Base-by-base conservation (phyloP, 805 yeast genomes). In the Wickerhamomyces bisporus region DNA sequence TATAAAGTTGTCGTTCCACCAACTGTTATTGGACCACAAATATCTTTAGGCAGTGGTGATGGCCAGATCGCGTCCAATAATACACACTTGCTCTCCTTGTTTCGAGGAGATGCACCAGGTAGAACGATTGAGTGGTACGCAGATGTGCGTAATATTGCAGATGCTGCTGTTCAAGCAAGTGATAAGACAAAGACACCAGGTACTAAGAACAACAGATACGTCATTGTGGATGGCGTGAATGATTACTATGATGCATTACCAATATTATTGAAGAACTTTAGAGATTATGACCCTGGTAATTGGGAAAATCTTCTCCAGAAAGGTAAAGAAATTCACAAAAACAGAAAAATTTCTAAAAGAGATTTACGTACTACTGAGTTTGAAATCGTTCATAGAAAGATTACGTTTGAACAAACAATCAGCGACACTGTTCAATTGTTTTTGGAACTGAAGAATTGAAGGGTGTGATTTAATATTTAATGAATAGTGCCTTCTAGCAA, bases 1-100 rank as follows among this genome's bases (percentile, higher is more conserved):
- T 40, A 40, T n/a, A 40, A 36, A 17, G 27, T 40, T 5, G 16
- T 40, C 33, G 43, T 40, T 16, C 43, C 43, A 18, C 40, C 40
- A 40, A 40, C 43, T 6, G 40, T 40, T 8, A 23, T 40, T 30
- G 40, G 43, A 13, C 38, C 43, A 3, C 38, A 35, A 14, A 6
- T 36, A 4, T n/a, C 29, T 6, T 21, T 33, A 12, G 36, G 40
- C 35, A 26, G 33, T 26, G 21, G 23, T 10, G 18, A 12, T 3
- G 30, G 26, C 5, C 24, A 26, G 12, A 13, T 40, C 12, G 37
- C 34, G 5, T 13, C 40, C 7, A 40, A 40, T 7, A 40, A 40
- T 9, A 4, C 5, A 2, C 24, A 26, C 14, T 11, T 40, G 2
- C 30, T 33, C 20, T 17, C 23, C 3, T 14, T 40, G 10, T 36